Base-by-base conservation (phyloP, 148 eudicot genomes). In the Chenopodium berlandieri region DNA sequence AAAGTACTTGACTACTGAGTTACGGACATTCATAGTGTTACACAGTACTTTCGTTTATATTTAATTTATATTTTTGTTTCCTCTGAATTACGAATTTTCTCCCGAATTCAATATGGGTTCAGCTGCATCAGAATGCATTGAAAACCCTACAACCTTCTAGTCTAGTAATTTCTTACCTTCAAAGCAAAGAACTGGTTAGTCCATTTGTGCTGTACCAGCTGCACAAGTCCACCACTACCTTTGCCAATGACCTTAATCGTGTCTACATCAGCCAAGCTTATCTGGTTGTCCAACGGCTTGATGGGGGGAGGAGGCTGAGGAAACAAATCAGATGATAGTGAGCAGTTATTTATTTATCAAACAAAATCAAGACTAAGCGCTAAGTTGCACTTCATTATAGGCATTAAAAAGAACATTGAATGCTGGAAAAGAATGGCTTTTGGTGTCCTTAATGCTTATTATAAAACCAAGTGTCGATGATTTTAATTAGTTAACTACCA, bases 121-220 rank as follows among this genome's bases (percentile, higher is more conserved):
- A 34, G 37, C 40, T 37, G 44, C 7, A 37, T 37, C 44, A 37
- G 44, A 37, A 37, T 71, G 71, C 20, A 66, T 32, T 46, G 67
- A 32, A 7, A 77, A 68, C 44, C 44, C 30, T 46, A 22, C 2
- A 32, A 12, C 40, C 9, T 13, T 54, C 25, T 23, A 8, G 73
- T 20, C 31, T 52, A 75, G 69, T 75, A 52, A 8, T 34, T 73
- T 75, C 63, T 52, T 86, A 94, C 99, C 99, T 96, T 96, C 75
- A 96, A 88, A 88, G 99, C 99, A 79, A 96, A 94, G 90, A 96
- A 96, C 80, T 96, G 99, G 71, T 89, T 88, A 50, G 99, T 96
- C 99, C 98, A 94, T 87, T 96, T 96, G 88, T 94, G 98, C 80
- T 94, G 99, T 82, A 96, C 99, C 90, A 96, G 83, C 73, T 92